Evolutionary conservation across 768 basidiomycete species (phyloP).

Genomic region (Lactarius vividus): DNA sequence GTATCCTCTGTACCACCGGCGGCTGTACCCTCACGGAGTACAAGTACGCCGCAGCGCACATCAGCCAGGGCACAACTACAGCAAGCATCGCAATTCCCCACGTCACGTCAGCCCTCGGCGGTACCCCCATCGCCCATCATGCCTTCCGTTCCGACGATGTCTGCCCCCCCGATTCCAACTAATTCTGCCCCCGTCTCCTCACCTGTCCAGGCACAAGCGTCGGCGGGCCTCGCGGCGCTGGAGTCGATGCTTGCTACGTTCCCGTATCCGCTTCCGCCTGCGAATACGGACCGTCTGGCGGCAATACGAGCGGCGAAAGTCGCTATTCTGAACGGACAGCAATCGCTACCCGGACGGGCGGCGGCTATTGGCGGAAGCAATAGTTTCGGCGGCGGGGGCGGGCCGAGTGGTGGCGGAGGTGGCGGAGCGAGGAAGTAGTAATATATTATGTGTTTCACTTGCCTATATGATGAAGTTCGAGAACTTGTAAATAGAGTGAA

Average conservation of each 20-base stretch:
- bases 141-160: background rate
- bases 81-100: background rate
- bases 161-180: background rate
- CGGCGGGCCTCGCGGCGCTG: background rate
- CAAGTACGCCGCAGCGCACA: background rate
- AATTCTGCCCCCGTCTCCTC: background rate
- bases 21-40: background rate
- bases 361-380: background rate
- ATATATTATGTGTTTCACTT: background rate
- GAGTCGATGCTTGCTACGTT: conserved; percentile 1
- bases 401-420: background rate
- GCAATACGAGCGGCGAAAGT: conserved; percentile 16
- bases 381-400: background rate
- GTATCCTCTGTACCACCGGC: background rate
- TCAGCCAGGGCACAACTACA: background rate
- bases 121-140: background rate
- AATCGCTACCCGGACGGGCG: background rate
- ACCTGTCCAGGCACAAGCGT: background rate
- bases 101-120: background rate
- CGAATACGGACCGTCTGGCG: conserved; percentile 2
- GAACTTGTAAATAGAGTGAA: background rate
- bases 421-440: background rate
- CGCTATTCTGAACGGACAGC: conserved; percentile 5
- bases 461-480: background rate
- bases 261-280: background rate